Evolutionary conservation across 2,329 filamentous ascomycete genomes (phyloP).

Genomic region (Hypoxylon sp.): DNA sequence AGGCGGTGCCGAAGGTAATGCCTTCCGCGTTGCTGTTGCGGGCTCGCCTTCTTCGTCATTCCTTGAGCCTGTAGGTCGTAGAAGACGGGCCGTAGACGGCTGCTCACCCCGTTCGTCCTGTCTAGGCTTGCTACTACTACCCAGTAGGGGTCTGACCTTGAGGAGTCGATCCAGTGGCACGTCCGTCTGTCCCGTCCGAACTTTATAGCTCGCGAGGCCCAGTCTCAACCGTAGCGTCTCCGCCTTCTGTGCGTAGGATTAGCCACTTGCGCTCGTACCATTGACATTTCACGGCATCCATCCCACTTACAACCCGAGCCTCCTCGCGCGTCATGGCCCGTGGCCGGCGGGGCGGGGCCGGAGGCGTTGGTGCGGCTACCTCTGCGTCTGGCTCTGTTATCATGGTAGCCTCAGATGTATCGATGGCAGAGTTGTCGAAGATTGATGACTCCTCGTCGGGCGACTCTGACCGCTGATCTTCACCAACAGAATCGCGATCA

Average conservation of each 20-base stretch:
- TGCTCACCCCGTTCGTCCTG: neutral
- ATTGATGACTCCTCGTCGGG: slow-evolving; percentile 64
- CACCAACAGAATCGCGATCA: slow-evolving; percentile 20
- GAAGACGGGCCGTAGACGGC: slow-evolving; percentile 26
- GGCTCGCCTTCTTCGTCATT: slow-evolving; percentile 49
- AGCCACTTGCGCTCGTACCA: slow-evolving; percentile 2
- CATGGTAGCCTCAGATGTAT: slow-evolving; percentile 65
- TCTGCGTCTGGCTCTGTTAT: slow-evolving; percentile 65
- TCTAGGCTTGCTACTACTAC: slow-evolving; percentile 7
- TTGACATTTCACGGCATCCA: no score
- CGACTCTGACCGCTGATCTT: slow-evolving; percentile 51
- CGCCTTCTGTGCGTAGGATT: slow-evolving; percentile 65
- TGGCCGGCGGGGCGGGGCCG: slow-evolving; percentile 44
- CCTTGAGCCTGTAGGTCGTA: slow-evolving; percentile 26
- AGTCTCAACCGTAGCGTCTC: slow-evolving; percentile 78
- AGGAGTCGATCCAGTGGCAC: slow-evolving; percentile 76
- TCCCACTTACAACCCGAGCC: slow-evolving; percentile 63
- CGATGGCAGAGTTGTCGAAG: slow-evolving; percentile 64
- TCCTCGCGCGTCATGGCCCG: slow-evolving; percentile 65
- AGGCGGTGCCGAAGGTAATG: slow-evolving; percentile 10
- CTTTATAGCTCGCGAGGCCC: slow-evolving; percentile 80
- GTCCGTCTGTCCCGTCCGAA: slow-evolving; percentile 78
- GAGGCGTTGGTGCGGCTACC: slow-evolving; percentile 28
- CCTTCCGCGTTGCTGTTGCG: slow-evolving; percentile 13
- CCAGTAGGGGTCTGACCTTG: slow-evolving; percentile 58